A percentile compares a stretch with the other conserved stretches of the same genome.
These are phyloP conservation scores for Typha latifolia DNA, from an alignment of 176 grass and related monocot genomes.

Conservation along the genomic window DNA sequence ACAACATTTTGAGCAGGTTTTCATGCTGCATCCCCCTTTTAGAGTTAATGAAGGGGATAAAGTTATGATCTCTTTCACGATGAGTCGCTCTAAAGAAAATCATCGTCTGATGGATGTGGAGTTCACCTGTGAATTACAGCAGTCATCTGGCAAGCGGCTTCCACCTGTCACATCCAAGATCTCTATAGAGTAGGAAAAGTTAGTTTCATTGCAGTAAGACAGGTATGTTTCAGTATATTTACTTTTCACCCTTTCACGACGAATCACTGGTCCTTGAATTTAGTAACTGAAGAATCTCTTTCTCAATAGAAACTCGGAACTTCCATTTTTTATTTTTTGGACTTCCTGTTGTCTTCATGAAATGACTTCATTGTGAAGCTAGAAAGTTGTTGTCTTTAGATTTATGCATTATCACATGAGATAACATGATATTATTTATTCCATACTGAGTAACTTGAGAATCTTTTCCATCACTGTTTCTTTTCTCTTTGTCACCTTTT, in stretches of 20 bases:
- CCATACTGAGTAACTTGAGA: too few relatives aligned
- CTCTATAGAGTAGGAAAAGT: constrained; percentile 68
- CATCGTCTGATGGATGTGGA: constrained; percentile 92
- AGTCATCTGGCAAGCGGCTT: constrained; percentile 55
- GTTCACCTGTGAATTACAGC: constrained; percentile 63
- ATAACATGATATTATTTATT: too few relatives aligned
- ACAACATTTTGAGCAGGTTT: constrained; percentile 36
- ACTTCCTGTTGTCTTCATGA: too few relatives aligned
- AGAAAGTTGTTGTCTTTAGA: too few relatives aligned
- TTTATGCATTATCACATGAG: too few relatives aligned
- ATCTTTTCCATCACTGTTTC: too few relatives aligned
- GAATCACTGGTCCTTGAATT: too few relatives aligned
- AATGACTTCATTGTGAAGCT: too few relatives aligned
- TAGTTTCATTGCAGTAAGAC: background rate
- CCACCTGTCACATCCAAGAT: constrained; percentile 52
- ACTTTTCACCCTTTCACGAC: background rate
- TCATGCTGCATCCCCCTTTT: constrained; percentile 61
- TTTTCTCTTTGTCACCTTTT: too few relatives aligned
- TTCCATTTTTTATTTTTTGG: too few relatives aligned
- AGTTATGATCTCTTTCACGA: constrained; percentile 62
- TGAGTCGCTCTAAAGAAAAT: constrained; percentile 89
- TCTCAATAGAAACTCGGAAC: too few relatives aligned
- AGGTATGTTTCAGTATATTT: background rate
- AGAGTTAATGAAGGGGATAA: constrained; percentile 68
- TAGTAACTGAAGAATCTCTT: too few relatives aligned